Percentiles rank a stretch among this genome's conserved stretches.
These are phyloP conservation scores for Penicillium paxilli DNA, from an alignment of 495 filamentous ascomycete genomes.

Conservation along the genomic window DNA sequence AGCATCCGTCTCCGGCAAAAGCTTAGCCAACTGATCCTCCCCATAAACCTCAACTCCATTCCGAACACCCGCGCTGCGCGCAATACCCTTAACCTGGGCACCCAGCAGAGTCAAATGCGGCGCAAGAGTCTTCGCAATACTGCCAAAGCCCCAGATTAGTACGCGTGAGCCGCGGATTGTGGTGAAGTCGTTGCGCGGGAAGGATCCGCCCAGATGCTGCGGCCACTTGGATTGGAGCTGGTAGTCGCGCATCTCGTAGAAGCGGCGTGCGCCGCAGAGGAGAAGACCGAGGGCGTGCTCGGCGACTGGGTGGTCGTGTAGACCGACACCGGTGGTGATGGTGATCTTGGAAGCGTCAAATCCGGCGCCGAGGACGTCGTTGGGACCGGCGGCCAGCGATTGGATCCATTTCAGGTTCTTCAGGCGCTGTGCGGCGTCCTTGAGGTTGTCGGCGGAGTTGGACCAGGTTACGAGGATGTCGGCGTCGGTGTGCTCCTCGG, in stretches of 20 bases:
- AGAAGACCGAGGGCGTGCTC: constrained; percentile 57
- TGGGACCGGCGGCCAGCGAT: constrained; percentile 59
- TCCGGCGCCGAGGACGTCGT: constrained; percentile 58
- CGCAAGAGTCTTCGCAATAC: constrained; percentile 34
- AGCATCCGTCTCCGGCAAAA: constrained; percentile 28
- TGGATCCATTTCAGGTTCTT: constrained; percentile 60
- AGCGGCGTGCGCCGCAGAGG: constrained; percentile 48
- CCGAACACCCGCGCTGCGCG: constrained; percentile 25
- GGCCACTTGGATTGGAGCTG: constrained; percentile 56
- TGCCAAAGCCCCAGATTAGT: constrained; percentile 35
- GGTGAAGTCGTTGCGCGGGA: constrained; percentile 56
- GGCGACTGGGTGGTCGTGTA: constrained; percentile 61
- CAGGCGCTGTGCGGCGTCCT: constrained; percentile 47
- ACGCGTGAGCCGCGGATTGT: constrained; percentile 50
- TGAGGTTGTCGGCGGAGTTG: constrained; percentile 53
- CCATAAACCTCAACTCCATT: constrained; percentile 44
- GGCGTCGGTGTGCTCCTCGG: constrained; percentile 52
- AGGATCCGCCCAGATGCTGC: constrained; percentile 52
- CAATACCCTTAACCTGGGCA: constrained; percentile 25
- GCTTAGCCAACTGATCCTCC: constrained; percentile 29
- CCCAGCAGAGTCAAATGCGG: constrained; percentile 27
- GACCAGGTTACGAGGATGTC: constrained; percentile 57
- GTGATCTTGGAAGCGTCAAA: constrained; percentile 45
- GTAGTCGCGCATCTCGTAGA: constrained; percentile 59
- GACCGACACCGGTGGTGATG: constrained; percentile 58